These are phyloP conservation scores for Bipolaris cookei DNA, from an alignment of 2,329 filamentous ascomycete species.

Conservation along the genomic window DNA sequence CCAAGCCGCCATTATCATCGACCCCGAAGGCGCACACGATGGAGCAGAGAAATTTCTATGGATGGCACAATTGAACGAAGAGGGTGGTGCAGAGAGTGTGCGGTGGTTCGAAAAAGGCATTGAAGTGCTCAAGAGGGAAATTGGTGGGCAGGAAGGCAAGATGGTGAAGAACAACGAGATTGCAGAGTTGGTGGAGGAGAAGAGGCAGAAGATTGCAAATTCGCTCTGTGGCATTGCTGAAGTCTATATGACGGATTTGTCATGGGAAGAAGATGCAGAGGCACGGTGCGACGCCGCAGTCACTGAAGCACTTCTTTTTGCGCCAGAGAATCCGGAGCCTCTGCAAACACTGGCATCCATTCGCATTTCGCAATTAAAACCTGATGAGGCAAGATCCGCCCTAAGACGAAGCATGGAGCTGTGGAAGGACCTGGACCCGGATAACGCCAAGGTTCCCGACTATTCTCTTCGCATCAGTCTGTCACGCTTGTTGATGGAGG, in stretches of 20 bases:
- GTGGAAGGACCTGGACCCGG: conserved; percentile 80
- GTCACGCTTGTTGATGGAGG: conserved; percentile 85
- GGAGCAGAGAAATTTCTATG: conserved; percentile 94
- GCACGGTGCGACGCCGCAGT: conserved; percentile 83
- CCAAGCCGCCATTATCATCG: conserved; percentile 73
- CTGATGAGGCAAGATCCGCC: conserved; percentile 80
- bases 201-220: conserved; percentile 81
- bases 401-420: conserved; percentile 78
- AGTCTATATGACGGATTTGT: conserved; percentile 98
- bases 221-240: conserved; percentile 94
- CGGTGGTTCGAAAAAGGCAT: conserved; percentile 72
- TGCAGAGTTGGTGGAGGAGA: conserved; percentile 62
- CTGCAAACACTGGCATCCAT: conserved; percentile 95
- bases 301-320: conserved; percentile 86
- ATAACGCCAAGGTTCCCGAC: conserved; percentile 76
- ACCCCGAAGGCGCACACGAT: conserved; percentile 80
- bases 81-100: conserved; percentile 66
- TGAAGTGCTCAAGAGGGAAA: conserved; percentile 72
- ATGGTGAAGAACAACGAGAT: conserved; percentile 44
- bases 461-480: conserved; percentile 87
- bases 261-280: conserved; percentile 89
- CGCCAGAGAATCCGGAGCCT: conserved; percentile 82
- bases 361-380: conserved; percentile 82
- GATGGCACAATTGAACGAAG: conserved; percentile 83
- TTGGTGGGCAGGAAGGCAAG: conserved; percentile 65